phyloP scores from a whole-genome alignment of 2,329 filamentous ascomycete species.

The Nannizzia gypsea region DNA sequence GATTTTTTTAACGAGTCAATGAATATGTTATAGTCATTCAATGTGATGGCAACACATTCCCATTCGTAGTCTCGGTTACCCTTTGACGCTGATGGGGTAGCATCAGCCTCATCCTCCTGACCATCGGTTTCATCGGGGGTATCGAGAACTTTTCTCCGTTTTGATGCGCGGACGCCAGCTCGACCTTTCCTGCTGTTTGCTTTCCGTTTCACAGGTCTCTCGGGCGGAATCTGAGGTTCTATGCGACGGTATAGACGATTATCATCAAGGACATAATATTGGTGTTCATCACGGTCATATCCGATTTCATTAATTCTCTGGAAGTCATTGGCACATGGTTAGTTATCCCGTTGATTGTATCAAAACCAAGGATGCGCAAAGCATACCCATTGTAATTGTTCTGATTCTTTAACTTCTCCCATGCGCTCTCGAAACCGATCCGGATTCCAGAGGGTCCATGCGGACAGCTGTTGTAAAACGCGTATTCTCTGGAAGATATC shows the following conservation, averaged over 20 bases:
- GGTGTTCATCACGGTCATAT: constrained; percentile 76
- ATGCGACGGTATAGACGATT: constrained; percentile 82
- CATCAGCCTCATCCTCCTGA: constrained; percentile 29
- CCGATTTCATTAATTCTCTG: constrained; percentile 45
- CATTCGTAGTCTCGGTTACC: constrained; percentile 57
- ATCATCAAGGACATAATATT: constrained; percentile 85
- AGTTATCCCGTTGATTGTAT: background rate
- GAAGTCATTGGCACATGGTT: background rate
- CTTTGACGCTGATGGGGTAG: constrained; percentile 15
- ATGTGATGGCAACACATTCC: constrained; percentile 78
- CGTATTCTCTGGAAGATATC: constrained; percentile 67
- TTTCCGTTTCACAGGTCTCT: constrained; percentile 47
- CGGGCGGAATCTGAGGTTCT: constrained; percentile 53
- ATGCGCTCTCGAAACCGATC: constrained; percentile 80
- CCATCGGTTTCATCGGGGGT: constrained; percentile 35
- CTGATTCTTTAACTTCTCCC: constrained; percentile 65
- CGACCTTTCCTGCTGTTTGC: constrained; percentile 52
- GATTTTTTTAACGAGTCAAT: constrained; percentile 60
- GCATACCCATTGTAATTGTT: constrained; percentile 74
- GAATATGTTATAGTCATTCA: constrained; percentile 64
- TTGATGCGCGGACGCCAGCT: constrained; percentile 54
- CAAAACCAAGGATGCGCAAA: background rate
- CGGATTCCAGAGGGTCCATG: constrained; percentile 78
- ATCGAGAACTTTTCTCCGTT: constrained; percentile 49
- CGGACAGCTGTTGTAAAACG: constrained; percentile 76